A percentile compares a stretch with the other conserved stretches of the same genome.
phyloP scores from a whole-genome alignment of 2,329 filamentous ascomycete species.

The Boeremia lycopersici region DNA sequence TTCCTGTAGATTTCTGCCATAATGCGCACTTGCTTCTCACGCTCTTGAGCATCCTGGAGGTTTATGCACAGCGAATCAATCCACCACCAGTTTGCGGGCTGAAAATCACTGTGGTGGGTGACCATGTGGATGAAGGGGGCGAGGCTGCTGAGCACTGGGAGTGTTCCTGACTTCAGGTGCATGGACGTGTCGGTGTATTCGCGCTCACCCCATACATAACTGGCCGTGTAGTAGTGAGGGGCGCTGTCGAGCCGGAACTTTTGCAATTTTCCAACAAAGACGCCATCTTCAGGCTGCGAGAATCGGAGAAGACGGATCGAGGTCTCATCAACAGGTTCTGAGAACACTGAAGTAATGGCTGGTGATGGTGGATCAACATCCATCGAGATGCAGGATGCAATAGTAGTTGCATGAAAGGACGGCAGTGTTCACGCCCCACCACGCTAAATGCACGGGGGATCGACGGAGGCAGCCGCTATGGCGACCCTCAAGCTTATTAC shows the following conservation, averaged over 20 bases:
- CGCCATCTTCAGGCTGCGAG: slow-evolving; percentile 16
- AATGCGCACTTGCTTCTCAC: slow-evolving; percentile 38
- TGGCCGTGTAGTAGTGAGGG: slow-evolving; percentile 37
- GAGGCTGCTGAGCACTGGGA: slow-evolving; percentile 31
- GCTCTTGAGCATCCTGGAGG: slow-evolving; percentile 30
- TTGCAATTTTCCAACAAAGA: slow-evolving; percentile 25
- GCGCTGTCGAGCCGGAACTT: slow-evolving; percentile 30
- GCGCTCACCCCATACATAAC: slow-evolving; percentile 37
- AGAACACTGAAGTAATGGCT: slow-evolving; percentile 3
- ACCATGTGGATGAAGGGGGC: slow-evolving; percentile 33
- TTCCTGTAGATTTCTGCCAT: slow-evolving; percentile 41
- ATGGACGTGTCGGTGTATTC: slow-evolving; percentile 17
- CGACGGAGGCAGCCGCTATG: neutral
- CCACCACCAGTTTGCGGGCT: slow-evolving; percentile 38
- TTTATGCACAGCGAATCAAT: slow-evolving; percentile 43
- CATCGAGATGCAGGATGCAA: slow-evolving; percentile 12
- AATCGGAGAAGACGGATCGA: slow-evolving; percentile 35
- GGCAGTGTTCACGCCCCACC: neutral
- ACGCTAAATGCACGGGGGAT: neutral
- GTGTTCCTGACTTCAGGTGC: slow-evolving; percentile 16
- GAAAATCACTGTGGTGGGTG: slow-evolving; percentile 27
- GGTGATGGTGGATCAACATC: slow-evolving; percentile 1
- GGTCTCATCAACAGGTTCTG: slow-evolving; percentile 19
- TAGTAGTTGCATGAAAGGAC: neutral
- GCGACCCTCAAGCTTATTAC: neutral